Evolutionary conservation across 2,329 filamentous ascomycete genomes (phyloP).

Genomic region (Alternaria gansuensis): DNA sequence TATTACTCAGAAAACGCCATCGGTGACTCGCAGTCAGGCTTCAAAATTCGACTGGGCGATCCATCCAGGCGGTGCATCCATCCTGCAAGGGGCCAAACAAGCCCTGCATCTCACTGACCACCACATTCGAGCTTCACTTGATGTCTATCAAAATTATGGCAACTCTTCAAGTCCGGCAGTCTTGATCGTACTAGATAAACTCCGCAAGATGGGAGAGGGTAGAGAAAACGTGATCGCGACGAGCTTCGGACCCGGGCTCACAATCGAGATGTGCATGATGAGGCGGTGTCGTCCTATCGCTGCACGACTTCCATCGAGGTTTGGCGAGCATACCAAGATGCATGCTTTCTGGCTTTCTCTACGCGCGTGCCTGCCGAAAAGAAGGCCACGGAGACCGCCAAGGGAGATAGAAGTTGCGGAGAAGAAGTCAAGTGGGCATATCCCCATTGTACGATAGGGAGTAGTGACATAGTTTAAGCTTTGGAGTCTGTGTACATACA

Average conservation of each 20-base stretch:
- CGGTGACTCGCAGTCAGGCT: constrained; percentile 48
- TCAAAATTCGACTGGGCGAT: constrained; percentile 76
- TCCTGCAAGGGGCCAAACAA: constrained; percentile 69
- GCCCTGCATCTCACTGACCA: constrained; percentile 66
- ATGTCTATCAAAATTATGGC: constrained; percentile 72
- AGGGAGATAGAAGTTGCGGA: neutral
- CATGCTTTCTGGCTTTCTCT: constrained; percentile 5
- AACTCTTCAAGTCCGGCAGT: constrained; percentile 75
- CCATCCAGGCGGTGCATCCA: constrained; percentile 73
- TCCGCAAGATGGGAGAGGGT: constrained; percentile 57
- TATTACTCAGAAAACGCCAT: constrained; percentile 42
- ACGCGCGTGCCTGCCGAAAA: constrained; percentile 4
- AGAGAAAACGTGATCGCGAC: constrained; percentile 71
- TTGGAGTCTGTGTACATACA: neutral
- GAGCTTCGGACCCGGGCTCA: constrained; percentile 74
- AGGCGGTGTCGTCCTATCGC: constrained; percentile 52
- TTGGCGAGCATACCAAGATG: neutral
- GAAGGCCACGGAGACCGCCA: neutral
- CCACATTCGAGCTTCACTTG: constrained; percentile 74
- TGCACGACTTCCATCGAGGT: neutral
- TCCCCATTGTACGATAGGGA: neutral
- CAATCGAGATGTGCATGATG: constrained; percentile 73
- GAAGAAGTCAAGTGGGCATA: neutral
- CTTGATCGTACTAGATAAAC: constrained; percentile 70
- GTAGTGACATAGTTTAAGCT: neutral